Conservation (phyloP, 2,329 filamentous ascomycete species). For the Alternaria arborescens region DNA sequence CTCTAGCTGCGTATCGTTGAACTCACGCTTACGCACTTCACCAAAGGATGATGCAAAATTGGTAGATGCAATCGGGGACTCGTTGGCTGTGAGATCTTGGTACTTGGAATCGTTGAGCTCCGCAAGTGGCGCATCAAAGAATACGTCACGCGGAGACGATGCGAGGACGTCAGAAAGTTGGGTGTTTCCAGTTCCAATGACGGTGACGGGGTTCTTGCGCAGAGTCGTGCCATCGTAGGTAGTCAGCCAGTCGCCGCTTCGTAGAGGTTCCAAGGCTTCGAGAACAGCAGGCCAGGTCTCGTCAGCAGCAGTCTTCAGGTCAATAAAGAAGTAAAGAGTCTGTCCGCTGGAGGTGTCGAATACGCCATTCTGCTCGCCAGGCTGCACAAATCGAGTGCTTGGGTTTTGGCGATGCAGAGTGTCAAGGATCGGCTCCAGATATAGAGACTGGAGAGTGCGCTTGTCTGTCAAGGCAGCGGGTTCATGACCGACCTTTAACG, state of each 20-base stretch:
- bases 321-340: conserved; percentile 71
- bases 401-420: conserved; percentile 66
- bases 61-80: conserved; percentile 65
- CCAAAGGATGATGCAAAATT: conserved; percentile 57
- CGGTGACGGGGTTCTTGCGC: conserved; percentile 63
- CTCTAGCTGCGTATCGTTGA: conserved; percentile 61
- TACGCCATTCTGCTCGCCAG: conserved; percentile 65
- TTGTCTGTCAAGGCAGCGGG: conserved; percentile 59
- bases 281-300: conserved; percentile 66
- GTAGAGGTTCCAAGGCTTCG: conserved; percentile 64
- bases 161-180: conserved; percentile 54
- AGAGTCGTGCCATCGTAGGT: conserved; percentile 59
- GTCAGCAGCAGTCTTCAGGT: conserved; percentile 67
- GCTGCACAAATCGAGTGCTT: conserved; percentile 56
- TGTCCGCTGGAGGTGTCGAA: conserved; percentile 66
- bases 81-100: conserved; percentile 56
- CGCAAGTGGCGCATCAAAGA: conserved; percentile 67
- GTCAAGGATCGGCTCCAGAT: conserved; percentile 66
- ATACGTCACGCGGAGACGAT: conserved; percentile 56
- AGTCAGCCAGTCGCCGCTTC: conserved; percentile 62
- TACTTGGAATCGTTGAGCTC: conserved; percentile 53
- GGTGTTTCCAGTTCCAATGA: conserved; percentile 68
- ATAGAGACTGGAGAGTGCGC: conserved; percentile 66
- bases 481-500: conserved; percentile 64
- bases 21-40: conserved; percentile 44